These are phyloP conservation scores for Xylaria cubensis DNA, from an alignment of 495 filamentous ascomycete species.

Conservation along the genomic window DNA sequence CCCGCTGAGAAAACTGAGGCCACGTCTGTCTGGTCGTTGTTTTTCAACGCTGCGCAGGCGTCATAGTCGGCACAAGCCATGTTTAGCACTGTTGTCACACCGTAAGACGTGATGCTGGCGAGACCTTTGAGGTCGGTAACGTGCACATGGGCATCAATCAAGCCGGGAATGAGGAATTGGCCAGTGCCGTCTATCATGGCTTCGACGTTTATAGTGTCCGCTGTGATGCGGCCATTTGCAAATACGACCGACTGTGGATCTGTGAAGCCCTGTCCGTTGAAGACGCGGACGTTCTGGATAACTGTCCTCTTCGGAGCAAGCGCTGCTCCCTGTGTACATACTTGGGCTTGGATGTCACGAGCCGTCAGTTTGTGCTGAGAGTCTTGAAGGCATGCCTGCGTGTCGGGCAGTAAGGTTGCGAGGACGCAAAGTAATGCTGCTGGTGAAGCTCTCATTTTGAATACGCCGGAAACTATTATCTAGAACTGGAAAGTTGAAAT, in stretches of 20 bases:
- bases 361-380: background rate
- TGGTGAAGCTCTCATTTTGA: slow-evolving; percentile 7
- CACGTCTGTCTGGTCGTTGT: slow-evolving; percentile 34
- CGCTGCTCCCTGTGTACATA: slow-evolving; percentile 11
- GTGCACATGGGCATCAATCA: slow-evolving; percentile 48
- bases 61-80: slow-evolving; percentile 44
- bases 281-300: slow-evolving; percentile 37
- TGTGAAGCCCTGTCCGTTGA: slow-evolving; percentile 30
- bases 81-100: slow-evolving; percentile 45
- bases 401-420: background rate
- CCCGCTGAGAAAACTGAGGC: slow-evolving; percentile 38
- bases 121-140: slow-evolving; percentile 30
- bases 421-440: background rate
- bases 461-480: background rate
- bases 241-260: slow-evolving; percentile 29
- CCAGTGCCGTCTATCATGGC: slow-evolving; percentile 39
- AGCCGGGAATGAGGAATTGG: slow-evolving; percentile 44
- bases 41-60: slow-evolving; percentile 35
- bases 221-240: slow-evolving; percentile 31
- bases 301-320: slow-evolving; percentile 30
- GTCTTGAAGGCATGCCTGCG: background rate
- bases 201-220: slow-evolving; percentile 21
- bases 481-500: background rate
- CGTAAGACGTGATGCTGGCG: slow-evolving; percentile 40
- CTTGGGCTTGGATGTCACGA: slow-evolving; percentile 16